Base-by-base conservation (phyloP, 1,284 basidiomycete genomes). In the Baeospora myosura region DNA sequence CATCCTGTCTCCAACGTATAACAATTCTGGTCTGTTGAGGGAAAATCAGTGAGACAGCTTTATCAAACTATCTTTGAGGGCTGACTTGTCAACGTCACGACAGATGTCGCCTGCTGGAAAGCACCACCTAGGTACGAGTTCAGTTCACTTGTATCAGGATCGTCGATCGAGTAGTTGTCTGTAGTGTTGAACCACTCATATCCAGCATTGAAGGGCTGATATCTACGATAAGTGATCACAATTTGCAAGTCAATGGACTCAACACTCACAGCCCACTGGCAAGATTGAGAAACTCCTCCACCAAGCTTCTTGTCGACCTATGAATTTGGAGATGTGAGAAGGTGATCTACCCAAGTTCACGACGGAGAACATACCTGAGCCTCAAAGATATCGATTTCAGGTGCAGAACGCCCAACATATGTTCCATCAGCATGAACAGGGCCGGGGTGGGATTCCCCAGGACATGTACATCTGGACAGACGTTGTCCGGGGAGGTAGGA, bases 371-470 rank as follows among this genome's bases (percentile, higher is more conserved):
- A 38, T 45, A 69, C 64, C 57, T 74, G 69, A 17, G 85, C 85
- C 65, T 89, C 86, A 48, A 89, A 74, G 40, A 88, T 65, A 60
- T 89, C 86, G 43, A 90, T 88, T 60, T 90, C 87, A 0, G 88
- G 87, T 0, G 87, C 83, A 0, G 78, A 62, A 25, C 88, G 70
- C 3, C 88, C 88, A 10, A 85, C 79, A 52, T 73, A 88, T 1
- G 78, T 69, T 10, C 87, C 73, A 49, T 74, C 72, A 11, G 56
- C 39, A 46, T 75, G 68, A 29, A 73, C 63, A 18, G 88, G 88
- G 0, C 89, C 89, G 0, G 89, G 88, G 59, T 92, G 89, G 4
- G 67, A 66, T 53, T 87, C 80, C 12, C 76, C 75, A 0, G 67
- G 61, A 53, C 89, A 93, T 1, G 89, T 91, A 59, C 89, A 93